phyloP scores from a whole-genome alignment of 306 rosid species.

The Sindora glabra region DNA sequence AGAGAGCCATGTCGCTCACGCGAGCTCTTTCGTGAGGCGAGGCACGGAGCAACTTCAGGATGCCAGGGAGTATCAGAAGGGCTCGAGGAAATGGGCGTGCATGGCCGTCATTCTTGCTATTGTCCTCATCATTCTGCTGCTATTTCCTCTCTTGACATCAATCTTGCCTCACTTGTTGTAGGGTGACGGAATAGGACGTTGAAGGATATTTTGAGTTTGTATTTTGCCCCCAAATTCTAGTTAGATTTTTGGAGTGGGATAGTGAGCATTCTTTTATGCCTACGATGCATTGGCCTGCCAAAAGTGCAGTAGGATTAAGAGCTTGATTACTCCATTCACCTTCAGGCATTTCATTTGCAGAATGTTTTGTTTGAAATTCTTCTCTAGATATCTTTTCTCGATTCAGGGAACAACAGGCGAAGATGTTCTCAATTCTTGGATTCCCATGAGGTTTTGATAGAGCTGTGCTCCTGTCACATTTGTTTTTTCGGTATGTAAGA shows the following conservation, averaged over 20 bases:
- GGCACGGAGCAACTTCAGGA: conserved; percentile 78
- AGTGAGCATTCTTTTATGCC: neutral
- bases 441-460: neutral
- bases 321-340: neutral
- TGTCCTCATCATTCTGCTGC: conserved; percentile 35
- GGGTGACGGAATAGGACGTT: neutral
- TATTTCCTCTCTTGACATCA: conserved; percentile 41
- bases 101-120: conserved; percentile 47
- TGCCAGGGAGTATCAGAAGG: conserved; percentile 60
- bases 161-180: conserved; percentile 29
- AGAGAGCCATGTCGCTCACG: conserved; percentile 87
- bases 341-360: neutral
- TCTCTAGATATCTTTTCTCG: neutral
- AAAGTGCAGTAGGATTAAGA: neutral
- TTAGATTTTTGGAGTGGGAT: neutral
- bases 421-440: conserved; percentile 5
- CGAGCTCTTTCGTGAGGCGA: conserved; percentile 75
- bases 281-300: neutral
- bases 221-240: neutral
- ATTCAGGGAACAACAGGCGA: neutral
- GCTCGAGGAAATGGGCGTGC: conserved; percentile 73
- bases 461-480: too few species aligned
- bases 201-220: neutral
- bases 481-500: too few species aligned
- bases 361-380: conserved; percentile 6